These are phyloP conservation scores for Suaeda aralocaspica DNA, from an alignment of 148 eudicot genomes.

Conservation along the genomic window DNA sequence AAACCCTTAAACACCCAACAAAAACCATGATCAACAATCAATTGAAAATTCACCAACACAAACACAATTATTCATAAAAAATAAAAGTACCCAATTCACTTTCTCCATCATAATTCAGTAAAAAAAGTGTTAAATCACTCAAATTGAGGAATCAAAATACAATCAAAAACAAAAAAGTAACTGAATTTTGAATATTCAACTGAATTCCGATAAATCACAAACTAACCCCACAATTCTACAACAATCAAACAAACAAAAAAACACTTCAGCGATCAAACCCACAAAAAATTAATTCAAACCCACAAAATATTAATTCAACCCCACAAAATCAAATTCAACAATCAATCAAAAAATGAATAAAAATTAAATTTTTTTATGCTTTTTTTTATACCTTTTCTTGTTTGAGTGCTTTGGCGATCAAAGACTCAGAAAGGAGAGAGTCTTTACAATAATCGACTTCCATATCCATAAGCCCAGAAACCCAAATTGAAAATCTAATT, in stretches of 20 bases:
- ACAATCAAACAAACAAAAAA: background rate
- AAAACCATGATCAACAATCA: conserved; percentile 5
- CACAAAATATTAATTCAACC: too few species aligned
- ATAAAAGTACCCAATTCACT: background rate
- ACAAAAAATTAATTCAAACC: background rate
- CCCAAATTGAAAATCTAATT: too few species aligned
- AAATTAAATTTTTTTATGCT: too few species aligned
- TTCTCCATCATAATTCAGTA: background rate
- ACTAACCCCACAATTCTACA: background rate
- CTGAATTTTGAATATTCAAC: background rate
- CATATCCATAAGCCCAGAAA: conserved; percentile 13
- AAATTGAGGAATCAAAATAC: background rate
- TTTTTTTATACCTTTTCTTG: conserved; percentile 32
- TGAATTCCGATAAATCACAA: background rate
- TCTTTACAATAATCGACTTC: conserved; percentile 21
- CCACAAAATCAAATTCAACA: background rate
- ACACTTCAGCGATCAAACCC: background rate
- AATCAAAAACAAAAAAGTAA: background rate
- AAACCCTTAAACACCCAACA: background rate
- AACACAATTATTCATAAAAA: background rate
- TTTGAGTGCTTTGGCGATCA: conserved; percentile 35
- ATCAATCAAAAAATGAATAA: background rate
- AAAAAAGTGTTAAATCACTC: background rate
- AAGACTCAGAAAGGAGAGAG: conserved; percentile 12
- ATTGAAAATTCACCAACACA: background rate